Evolutionary conservation across 2,329 filamentous ascomycete species (phyloP), one percentile per base, ranked within the genome.

Genomic region (Ramichloridium luteum): DNA sequence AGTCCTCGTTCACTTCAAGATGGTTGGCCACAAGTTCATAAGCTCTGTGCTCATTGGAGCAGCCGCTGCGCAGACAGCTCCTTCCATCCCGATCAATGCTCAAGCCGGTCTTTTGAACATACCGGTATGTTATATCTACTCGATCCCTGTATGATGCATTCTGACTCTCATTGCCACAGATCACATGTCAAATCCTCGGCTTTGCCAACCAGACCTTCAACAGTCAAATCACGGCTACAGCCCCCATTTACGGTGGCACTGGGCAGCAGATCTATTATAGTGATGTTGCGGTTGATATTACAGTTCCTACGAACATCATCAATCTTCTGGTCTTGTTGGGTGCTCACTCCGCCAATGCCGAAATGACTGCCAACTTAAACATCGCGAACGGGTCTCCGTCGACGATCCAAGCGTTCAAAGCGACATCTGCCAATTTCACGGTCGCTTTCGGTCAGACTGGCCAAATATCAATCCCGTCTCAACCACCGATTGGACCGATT

Each of bases 181-280:
- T n/a, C n/a, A n/a, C n/a, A n/a, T n/a, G n/a, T n/a, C n/a, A n/a
- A n/a, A n/a, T n/a, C n/a, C 13, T 13, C 22, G 17, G 16, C 16
- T 23, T 31, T 14, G n/a, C 13, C 17, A 31, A 23, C 30, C 13
- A 31, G 12, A 31, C 30, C 30, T 31, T 31, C 20, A 16, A 25
- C 12, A 23, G 12, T 13, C 8, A 14, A 4, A 25, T 31, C 20
- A 31, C 30, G 4, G 30, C 30, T 6, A 31, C 30, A 6, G 30
- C 30, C 13, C 30, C 30, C 15, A 17, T 31, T 16, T 23, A 25
- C 5, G 30, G 17, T 25, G 30, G 16, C 13, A 9, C n/a, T 23
- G 30, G 30, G 3, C 30, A 31, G 20, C 10, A 31, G 17, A 31
- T 31, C n/a, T 31, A 31, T 22, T 31, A 31, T 22, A 31, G 17